A percentile compares a stretch with the other conserved stretches of the same genome.
phyloP scores from a whole-genome alignment of 306 rosid genomes.

The Carpinus fangiana region DNA sequence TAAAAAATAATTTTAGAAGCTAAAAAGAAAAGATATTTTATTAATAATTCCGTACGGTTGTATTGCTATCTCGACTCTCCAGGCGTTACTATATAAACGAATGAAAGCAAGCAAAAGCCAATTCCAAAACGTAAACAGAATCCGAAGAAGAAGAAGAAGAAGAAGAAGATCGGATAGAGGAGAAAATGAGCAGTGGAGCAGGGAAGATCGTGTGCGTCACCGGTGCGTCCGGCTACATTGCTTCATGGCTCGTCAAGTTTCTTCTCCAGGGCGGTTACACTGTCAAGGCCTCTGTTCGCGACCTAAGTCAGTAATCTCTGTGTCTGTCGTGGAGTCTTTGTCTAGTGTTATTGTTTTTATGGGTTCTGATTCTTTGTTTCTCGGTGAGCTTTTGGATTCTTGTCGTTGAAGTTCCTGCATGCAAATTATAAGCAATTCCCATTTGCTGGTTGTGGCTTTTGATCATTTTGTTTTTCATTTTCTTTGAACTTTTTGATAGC shows the following conservation, averaged over 20 bases:
- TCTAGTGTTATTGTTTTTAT: not conserved
- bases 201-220: conserved; percentile 52
- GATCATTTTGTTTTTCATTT: not conserved
- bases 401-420: not conserved
- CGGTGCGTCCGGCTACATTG: conserved; percentile 57
- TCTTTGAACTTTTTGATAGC: conserved; percentile 8
- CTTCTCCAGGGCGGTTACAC: conserved; percentile 57
- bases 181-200: conserved; percentile 27
- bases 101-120: too few relatives aligned
- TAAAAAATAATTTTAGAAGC: too few relatives aligned
- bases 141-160: too few relatives aligned
- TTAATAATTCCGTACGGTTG: too few relatives aligned
- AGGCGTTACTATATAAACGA: too few relatives aligned
- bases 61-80: too few relatives aligned
- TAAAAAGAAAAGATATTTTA: too few relatives aligned
- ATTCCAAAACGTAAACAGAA: not conserved
- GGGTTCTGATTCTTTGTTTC: not conserved
- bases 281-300: conserved; percentile 56
- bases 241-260: conserved; percentile 55
- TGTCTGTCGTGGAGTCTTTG: not conserved
- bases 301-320: conserved; percentile 33
- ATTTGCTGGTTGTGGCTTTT: conserved; percentile 1
- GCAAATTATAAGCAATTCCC: not conserved
- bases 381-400: not conserved
- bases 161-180: not conserved